A percentile compares a stretch with the other conserved stretches of the same genome.
phyloP scores from a whole-genome alignment of 192 early-diverging fungal species.

The Podila clonocystis region DNA sequence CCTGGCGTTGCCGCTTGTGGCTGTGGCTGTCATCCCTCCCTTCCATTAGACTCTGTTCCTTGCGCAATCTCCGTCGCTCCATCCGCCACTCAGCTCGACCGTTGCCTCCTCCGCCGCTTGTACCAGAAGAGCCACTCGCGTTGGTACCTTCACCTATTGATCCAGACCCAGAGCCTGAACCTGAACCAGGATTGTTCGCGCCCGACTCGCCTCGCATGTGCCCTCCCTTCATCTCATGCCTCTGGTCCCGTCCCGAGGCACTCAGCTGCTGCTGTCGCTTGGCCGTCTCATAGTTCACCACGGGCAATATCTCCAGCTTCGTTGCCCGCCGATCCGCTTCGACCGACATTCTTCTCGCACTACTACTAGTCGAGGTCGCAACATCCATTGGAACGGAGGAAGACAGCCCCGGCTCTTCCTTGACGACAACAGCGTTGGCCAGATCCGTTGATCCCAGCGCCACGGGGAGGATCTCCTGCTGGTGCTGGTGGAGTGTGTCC shows the following conservation, averaged over 20 bases:
- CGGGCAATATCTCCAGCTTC: slow-evolving; percentile 33
- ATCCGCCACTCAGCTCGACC: slow-evolving; percentile 36
- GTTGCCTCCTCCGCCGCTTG: neutral
- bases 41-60: slow-evolving; percentile 20
- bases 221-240: slow-evolving; percentile 10
- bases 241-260: slow-evolving; percentile 1
- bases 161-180: neutral
- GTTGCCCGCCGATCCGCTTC: slow-evolving; percentile 18
- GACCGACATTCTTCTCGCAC: slow-evolving; percentile 6
- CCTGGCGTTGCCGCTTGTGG: slow-evolving; percentile 41
- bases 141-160: neutral
- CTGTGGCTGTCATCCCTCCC: slow-evolving; percentile 12
- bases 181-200: neutral
- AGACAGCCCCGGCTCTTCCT: slow-evolving; percentile 13
- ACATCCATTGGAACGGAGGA: neutral
- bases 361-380: neutral
- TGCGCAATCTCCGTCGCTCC: slow-evolving; percentile 31
- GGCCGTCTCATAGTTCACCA: slow-evolving; percentile 41
- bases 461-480: neutral
- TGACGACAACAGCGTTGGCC: slow-evolving; percentile 19
- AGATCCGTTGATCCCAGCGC: neutral
- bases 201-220: slow-evolving; percentile 20
- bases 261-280: slow-evolving; percentile 27
- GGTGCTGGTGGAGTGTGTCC: slow-evolving; percentile 18
- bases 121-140: neutral